These are phyloP conservation scores for Penicillium verrucosum DNA, from an alignment of 2,329 filamentous ascomycete genomes.

Conservation along the genomic window DNA sequence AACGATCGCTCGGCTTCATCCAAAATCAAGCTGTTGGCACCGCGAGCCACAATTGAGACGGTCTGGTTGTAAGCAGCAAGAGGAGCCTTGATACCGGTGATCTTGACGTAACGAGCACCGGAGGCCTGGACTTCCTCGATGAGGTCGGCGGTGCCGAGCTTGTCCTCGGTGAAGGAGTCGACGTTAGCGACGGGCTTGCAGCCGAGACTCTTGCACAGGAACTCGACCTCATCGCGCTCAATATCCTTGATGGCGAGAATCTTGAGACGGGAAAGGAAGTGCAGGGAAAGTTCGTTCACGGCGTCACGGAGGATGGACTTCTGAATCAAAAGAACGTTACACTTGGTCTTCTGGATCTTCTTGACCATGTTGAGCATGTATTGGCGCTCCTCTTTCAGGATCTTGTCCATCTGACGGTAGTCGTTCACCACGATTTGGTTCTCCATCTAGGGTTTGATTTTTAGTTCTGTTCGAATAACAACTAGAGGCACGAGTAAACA, in stretches of 20 bases:
- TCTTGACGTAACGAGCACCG: slow-evolving; percentile 89
- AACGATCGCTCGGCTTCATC: slow-evolving; percentile 96
- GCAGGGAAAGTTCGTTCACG: slow-evolving; percentile 93
- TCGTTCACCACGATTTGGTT: slow-evolving; percentile 99
- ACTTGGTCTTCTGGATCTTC: slow-evolving; percentile 99
- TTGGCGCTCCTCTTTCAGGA: slow-evolving; percentile 96
- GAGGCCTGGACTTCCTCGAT: slow-evolving; percentile 87
- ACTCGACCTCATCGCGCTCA: slow-evolving; percentile 97
- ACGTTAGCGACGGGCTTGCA: slow-evolving; percentile 99
- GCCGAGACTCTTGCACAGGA: slow-evolving; percentile 97
- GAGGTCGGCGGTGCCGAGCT: slow-evolving; percentile 88
- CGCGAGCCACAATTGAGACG: slow-evolving; percentile 88
- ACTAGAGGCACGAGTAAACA: slow-evolving; percentile 32
- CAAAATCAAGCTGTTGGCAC: slow-evolving; percentile 88
- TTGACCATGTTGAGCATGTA: slow-evolving; percentile 99
- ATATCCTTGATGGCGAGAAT: slow-evolving; percentile 97
- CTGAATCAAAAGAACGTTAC: slow-evolving; percentile 96
- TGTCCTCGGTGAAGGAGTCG: slow-evolving; percentile 98
- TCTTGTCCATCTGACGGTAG: slow-evolving; percentile 99
- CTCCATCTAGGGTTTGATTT: slow-evolving; percentile 68
- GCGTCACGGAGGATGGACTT: slow-evolving; percentile 98
- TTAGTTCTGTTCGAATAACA: slow-evolving; percentile 15
- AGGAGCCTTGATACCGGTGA: slow-evolving; percentile 81
- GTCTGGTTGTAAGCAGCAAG: slow-evolving; percentile 64
- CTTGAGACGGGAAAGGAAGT: slow-evolving; percentile 95